Base-by-base conservation (phyloP, 2,329 filamentous ascomycete genomes). In the Diaporthe sp. region DNA sequence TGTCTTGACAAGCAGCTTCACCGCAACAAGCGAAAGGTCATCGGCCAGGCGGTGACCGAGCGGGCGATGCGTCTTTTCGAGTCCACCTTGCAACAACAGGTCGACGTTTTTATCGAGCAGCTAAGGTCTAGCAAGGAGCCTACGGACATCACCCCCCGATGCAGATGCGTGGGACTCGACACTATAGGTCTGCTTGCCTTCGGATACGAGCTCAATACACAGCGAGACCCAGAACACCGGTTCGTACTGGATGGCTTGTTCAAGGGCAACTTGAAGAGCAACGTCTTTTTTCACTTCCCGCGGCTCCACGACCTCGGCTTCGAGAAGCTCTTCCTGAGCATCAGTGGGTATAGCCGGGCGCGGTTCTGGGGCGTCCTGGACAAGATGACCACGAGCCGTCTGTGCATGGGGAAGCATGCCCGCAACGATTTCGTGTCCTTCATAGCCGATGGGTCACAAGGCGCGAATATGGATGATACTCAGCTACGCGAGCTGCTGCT, bases 31-130 rank as follows among this genome's bases (percentile, higher is more conserved):
- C 58, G 58, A 2, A 61, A 61, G n/a, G 58, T 61, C 37, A 61
- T 61, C n/a, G 58, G 58, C 37, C 58, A 61, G 58, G 58, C 58
- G 6, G 35, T 61, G 37, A 61, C 58, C 3, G 58, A 61, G n/a
- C 58, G 58, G 13, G 58, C 58, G 32, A 61, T 42, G 58, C 58
- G 58, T 4, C 58, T 42, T 15, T 61, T 61, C n/a, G 58, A 61
- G 58, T 30, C 37, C 15, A 61, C 58, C 13, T 35, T 61, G 58
- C 37, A 61, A 22, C 58, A 61, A 25, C 58, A 61, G 37, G 58
- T 61, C n/a, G 58, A 61, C n/a, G 42, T 61, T 7, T 42, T 61
- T n/a, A 30, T 61, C 35, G 37, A 42, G 35, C 58, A 61, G 37
- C n/a, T 63, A 4, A 25, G 19, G 15, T 63, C 25, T 1, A 44